Evolutionary conservation across 257 asterid species (phyloP), one percentile per base, ranked within the genome.

Genomic region (Przewalskia tangutica): DNA sequence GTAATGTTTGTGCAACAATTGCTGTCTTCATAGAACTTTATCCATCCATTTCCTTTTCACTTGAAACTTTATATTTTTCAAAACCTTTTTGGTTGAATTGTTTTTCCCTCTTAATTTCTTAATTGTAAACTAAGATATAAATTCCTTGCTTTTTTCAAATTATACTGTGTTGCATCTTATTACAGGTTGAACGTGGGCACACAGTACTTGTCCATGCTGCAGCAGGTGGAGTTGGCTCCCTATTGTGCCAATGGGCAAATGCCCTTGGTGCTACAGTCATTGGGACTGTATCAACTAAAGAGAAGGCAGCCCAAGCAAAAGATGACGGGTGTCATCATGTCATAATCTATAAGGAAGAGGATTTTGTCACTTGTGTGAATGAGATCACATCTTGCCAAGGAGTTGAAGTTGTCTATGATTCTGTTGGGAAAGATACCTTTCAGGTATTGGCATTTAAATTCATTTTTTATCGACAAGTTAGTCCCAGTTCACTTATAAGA

Each of bases 181-280:
- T 81, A 63, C 87, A 94, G 98, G 99, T 96, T 86, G 94, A 93
- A 86, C 82, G 78, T 54, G 98, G 99, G 60, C 98, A 96, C 82
- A 92, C 94, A 0, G 89, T 93, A 82, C 98, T 94, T 79, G 59
- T 96, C 79, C 99, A 94, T 84, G 99, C 99, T 50, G 99, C 99
- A 79, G 98, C 99, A 8, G 98, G 99, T 84, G 99, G 99, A 56
- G 97, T 92, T 50, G 99, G 99, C 66, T 96, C 99, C 68, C 83
- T 96, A 58, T 68, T 96, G 86, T 96, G 98, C 89, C 99, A 96
- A 84, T 96, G 99, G 99, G 98, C 97, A 56, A 94, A 85, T 66
- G 92, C 97, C 17, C 93, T 91, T 59, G 98, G 99, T 75, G 99
- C 98, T 65, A 94, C 95, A 1, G 97, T 96, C 56, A 94, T 96